Conservation (phyloP, 345 rosid species). For the Pseudoturritis turrita region DNA sequence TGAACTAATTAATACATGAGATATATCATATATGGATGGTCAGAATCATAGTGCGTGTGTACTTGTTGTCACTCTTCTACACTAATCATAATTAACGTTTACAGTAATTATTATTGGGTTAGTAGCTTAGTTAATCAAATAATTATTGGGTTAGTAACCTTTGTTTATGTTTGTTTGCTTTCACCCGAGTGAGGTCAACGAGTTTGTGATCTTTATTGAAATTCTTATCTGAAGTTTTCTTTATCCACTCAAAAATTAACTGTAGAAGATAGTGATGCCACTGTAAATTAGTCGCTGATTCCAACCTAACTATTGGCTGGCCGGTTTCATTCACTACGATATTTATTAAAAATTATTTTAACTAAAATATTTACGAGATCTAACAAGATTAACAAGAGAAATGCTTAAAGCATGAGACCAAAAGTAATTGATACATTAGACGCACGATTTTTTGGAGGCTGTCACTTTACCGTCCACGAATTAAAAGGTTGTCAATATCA, state of each 20-base stretch:
- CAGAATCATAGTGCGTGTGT: not conserved
- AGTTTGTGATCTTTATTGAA: not conserved
- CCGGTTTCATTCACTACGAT: conserved; percentile 14
- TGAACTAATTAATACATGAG: not conserved
- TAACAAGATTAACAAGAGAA: not conserved
- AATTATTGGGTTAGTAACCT: too few species aligned
- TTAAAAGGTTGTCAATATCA: conserved; percentile 22
- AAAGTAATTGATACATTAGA: conserved; percentile 25
- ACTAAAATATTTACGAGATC: not conserved
- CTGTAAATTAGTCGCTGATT: conserved; percentile 8
- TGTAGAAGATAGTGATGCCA: conserved; percentile 21
- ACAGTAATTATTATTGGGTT: conserved; percentile 7
- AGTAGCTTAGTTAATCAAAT: not conserved
- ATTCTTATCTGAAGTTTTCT: not conserved
- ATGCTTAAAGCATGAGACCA: conserved; percentile 14
- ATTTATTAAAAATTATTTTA: not conserved
- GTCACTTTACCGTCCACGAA: conserved; percentile 35
- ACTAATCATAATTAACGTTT: not conserved
- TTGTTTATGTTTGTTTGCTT: too few species aligned
- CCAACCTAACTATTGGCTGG: conserved; percentile 23
- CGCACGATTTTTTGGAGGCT: conserved; percentile 29
- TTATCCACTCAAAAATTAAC: not conserved
- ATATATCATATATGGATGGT: not conserved
- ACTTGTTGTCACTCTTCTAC: conserved; percentile 21
- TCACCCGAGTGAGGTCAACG: not conserved